These are phyloP conservation scores for Aspergillus sp. DNA, from an alignment of 2,329 filamentous ascomycete species.

Conservation along the genomic window DNA sequence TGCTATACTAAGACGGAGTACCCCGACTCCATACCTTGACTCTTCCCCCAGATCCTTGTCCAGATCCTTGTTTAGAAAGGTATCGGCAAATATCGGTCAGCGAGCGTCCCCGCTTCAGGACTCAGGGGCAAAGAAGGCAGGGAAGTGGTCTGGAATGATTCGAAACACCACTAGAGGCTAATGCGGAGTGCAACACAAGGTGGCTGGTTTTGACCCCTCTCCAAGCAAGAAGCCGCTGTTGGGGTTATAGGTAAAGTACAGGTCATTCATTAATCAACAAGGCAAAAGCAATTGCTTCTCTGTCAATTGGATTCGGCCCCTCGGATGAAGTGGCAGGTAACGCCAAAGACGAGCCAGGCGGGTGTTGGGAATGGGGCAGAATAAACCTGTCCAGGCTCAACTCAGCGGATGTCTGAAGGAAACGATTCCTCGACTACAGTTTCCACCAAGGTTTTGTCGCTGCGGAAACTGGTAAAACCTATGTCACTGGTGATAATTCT, in stretches of 20 bases:
- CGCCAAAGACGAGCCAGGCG: background rate
- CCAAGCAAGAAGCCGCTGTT: background rate
- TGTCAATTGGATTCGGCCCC: background rate
- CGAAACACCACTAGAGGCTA: conserved; percentile 1
- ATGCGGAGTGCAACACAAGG: background rate
- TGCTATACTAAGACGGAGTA: background rate
- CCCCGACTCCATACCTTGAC: background rate
- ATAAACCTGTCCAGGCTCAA: background rate
- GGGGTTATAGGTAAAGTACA: background rate
- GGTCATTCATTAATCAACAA: background rate
- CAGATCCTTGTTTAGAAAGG: background rate
- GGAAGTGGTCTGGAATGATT: conserved; percentile 6
- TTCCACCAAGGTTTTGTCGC: background rate
- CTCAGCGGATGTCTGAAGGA: background rate
- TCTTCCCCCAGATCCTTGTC: background rate
- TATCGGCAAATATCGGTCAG: background rate
- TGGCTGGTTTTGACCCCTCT: background rate
- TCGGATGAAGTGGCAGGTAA: background rate
- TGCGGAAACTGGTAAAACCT: background rate
- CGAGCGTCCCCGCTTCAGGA: background rate
- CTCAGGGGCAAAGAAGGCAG: background rate
- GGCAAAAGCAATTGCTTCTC: background rate
- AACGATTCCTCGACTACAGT: background rate
- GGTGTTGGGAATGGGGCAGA: background rate
- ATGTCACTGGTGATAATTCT: background rate